Percentiles rank a stretch among this genome's conserved stretches.
phyloP scores from a whole-genome alignment of 768 basidiomycete genomes.

The Psilocybe subaeruginosa region DNA sequence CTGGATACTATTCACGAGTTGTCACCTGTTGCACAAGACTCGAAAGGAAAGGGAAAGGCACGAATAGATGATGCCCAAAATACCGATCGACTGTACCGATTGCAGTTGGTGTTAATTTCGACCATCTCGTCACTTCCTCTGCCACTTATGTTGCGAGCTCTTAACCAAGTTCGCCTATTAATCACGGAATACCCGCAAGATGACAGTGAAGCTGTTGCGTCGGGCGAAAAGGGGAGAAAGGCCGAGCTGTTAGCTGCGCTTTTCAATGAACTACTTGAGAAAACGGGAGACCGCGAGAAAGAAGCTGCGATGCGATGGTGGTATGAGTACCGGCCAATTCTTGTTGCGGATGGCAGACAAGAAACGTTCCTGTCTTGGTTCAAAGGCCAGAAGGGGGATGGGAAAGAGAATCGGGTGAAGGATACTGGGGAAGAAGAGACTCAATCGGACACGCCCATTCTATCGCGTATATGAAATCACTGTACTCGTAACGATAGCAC shows the following conservation, averaged over 20 bases:
- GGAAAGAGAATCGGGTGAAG: slow-evolving; percentile 1
- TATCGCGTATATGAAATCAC: slow-evolving; percentile 23
- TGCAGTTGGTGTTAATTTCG: slow-evolving; percentile 69
- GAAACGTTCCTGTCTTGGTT: slow-evolving; percentile 6
- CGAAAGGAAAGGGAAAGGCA: slow-evolving; percentile 24
- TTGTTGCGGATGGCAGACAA: slow-evolving; percentile 18
- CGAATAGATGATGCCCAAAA: slow-evolving; percentile 14
- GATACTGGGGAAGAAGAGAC: slow-evolving; percentile 15
- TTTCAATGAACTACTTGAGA: slow-evolving; percentile 65
- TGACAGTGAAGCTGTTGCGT: slow-evolving; percentile 20
- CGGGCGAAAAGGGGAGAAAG: slow-evolving; percentile 25
- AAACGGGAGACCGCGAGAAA: slow-evolving; percentile 71
- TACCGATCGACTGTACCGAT: slow-evolving; percentile 47
- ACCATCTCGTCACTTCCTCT: slow-evolving; percentile 65
- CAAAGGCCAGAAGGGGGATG: slow-evolving; percentile 13
- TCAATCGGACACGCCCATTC: slow-evolving; percentile 14
- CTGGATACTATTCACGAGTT: slow-evolving; percentile 46
- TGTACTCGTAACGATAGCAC: slow-evolving; percentile 14
- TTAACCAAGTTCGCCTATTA: slow-evolving; percentile 49
- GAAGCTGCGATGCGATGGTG: slow-evolving; percentile 74
- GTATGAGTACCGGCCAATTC: slow-evolving; percentile 46
- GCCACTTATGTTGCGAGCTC: slow-evolving; percentile 52
- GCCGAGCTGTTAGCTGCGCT: slow-evolving; percentile 57
- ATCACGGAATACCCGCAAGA: slow-evolving; percentile 29
- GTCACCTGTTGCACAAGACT: slow-evolving; percentile 12